phyloP scores from a whole-genome alignment of 2,329 filamentous ascomycete species.

The Erysiphe pulchra region DNA sequence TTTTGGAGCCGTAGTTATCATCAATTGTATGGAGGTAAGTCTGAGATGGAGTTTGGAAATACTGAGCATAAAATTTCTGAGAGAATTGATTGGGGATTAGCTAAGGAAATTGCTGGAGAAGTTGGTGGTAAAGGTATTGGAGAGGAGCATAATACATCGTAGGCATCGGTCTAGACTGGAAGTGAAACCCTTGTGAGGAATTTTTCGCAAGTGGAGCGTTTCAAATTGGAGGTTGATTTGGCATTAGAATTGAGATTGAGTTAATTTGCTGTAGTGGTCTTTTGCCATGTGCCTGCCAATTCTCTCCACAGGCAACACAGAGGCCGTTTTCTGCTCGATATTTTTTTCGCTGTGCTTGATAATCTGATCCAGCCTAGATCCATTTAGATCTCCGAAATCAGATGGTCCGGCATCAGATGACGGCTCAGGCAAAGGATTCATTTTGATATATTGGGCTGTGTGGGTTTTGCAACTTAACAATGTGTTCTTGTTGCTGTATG shows the following conservation, averaged over 20 bases:
- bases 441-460: background rate
- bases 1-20: background rate
- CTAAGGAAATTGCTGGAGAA: background rate
- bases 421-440: background rate
- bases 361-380: background rate
- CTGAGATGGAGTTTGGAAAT: background rate
- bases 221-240: background rate
- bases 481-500: background rate
- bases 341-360: background rate
- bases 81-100: no score
- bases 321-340: background rate
- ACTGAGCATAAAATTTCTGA: no score
- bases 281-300: background rate
- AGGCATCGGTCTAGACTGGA: no score
- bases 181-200: no score
- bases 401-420: background rate
- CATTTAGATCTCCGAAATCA: background rate
- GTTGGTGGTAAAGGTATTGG: background rate
- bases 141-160: background rate
- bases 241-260: background rate
- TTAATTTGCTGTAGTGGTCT: background rate
- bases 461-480: background rate
- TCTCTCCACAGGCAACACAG: background rate
- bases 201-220: no score
- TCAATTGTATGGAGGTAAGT: background rate